Evolutionary conservation across 139 green algal species (phyloP).

Genomic region (Dunaliella primolecta): DNA sequence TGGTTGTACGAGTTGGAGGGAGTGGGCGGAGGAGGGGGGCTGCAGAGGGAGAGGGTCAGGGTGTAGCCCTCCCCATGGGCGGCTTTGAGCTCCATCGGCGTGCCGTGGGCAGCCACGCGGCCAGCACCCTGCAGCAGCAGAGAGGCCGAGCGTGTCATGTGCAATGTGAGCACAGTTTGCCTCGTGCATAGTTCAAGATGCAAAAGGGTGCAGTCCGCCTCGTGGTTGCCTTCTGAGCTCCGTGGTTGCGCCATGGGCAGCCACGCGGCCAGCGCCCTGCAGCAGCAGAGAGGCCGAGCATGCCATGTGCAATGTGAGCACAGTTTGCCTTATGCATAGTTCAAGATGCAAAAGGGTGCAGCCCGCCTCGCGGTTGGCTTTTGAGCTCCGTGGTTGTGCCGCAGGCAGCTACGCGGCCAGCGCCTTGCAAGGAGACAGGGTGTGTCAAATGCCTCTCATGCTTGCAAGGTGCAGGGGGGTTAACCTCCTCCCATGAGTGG

Average conservation of each 20-base stretch:
- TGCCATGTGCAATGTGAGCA: too few species aligned
- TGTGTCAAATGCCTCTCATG: too few species aligned
- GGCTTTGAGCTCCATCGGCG: slow-evolving; percentile 69
- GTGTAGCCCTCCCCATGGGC: slow-evolving; percentile 73
- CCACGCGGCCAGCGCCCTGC: slow-evolving; percentile 8
- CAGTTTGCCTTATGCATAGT: too few species aligned
- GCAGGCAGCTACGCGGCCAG: neutral
- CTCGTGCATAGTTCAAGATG: too few species aligned
- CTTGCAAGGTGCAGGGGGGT: too few species aligned
- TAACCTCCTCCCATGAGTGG: too few species aligned
- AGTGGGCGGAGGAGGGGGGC: slow-evolving; percentile 14
- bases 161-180: too few species aligned
- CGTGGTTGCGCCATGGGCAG: slow-evolving; percentile 49
- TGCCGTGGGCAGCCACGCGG: slow-evolving; percentile 31
- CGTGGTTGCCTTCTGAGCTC: slow-evolving; percentile 69
- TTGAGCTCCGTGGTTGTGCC: slow-evolving; percentile 73
- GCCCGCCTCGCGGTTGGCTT: slow-evolving; percentile 61
- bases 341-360: too few species aligned
- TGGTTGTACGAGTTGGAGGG: neutral
- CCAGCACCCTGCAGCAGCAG: slow-evolving; percentile 22
- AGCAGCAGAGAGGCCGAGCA: too few species aligned
- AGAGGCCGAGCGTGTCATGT: too few species aligned
- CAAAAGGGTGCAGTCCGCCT: slow-evolving; percentile 78
- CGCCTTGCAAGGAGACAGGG: too few species aligned
- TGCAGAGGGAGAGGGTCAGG: slow-evolving; percentile 53